Evolutionary conservation across 1,284 basidiomycete species (phyloP).

Genomic region (Cryptococcus deneoformans): DNA sequence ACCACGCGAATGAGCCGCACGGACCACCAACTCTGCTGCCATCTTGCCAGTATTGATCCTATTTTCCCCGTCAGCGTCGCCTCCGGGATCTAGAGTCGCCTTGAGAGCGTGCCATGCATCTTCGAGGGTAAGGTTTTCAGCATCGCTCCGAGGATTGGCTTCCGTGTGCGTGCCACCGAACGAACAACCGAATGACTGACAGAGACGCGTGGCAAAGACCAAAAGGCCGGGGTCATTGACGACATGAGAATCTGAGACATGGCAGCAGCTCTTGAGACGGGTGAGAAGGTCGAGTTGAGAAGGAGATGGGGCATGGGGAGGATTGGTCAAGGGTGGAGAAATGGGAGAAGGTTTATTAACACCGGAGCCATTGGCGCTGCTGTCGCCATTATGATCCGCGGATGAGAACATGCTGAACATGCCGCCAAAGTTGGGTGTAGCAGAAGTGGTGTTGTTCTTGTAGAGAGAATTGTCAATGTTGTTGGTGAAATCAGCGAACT

Average conservation of each 20-base stretch:
- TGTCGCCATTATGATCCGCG: not conserved
- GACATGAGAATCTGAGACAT: constrained; percentile 48
- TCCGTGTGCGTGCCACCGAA: constrained; percentile 40
- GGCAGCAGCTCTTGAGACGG: constrained; percentile 47
- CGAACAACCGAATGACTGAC: constrained; percentile 44
- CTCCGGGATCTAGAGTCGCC: constrained; percentile 40
- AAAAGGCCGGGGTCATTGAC: constrained; percentile 49
- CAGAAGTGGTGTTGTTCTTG: constrained; percentile 10
- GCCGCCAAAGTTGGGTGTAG: constrained; percentile 21
- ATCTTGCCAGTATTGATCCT: constrained; percentile 49
- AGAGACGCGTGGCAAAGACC: constrained; percentile 48
- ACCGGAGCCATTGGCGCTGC: not conserved
- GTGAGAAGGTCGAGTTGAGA: constrained; percentile 42
- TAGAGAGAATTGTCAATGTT: constrained; percentile 15
- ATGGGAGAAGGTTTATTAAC: constrained; percentile 9
- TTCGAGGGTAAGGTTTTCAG: constrained; percentile 43
- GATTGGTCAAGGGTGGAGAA: constrained; percentile 7
- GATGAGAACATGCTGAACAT: constrained; percentile 30
- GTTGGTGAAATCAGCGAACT: constrained; percentile 28
- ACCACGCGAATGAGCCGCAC: constrained; percentile 39
- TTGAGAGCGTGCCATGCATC: constrained; percentile 46
- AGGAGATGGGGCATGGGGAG: not conserved
- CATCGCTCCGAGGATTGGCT: constrained; percentile 28
- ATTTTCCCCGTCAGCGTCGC: constrained; percentile 45
- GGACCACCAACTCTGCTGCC: constrained; percentile 47